Evolutionary conservation across 2,329 filamentous ascomycete species (phyloP).

Genomic region (Nothophoma quercina): DNA sequence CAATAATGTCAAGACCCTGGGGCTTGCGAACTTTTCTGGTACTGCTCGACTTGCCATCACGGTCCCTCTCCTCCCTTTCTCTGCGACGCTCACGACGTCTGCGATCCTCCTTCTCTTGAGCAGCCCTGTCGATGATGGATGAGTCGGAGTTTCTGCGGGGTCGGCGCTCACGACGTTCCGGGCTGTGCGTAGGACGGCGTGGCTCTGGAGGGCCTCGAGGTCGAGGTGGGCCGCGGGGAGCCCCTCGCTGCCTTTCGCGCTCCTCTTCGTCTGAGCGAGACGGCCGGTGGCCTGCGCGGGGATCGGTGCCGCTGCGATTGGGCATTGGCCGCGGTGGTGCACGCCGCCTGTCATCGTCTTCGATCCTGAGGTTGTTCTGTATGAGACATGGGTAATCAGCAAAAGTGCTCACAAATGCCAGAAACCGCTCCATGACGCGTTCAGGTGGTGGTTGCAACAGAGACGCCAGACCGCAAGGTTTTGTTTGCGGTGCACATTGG

Average conservation of each 20-base stretch:
- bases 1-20: constrained; percentile 81
- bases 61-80: constrained; percentile 57
- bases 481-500: constrained; percentile 13
- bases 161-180: constrained; percentile 52
- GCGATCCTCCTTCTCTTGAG: constrained; percentile 59
- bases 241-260: constrained; percentile 48
- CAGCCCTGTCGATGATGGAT: constrained; percentile 70
- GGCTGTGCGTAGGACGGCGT: constrained; percentile 46
- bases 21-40: constrained; percentile 50
- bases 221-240: constrained; percentile 40
- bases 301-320: constrained; percentile 58
- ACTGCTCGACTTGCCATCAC: constrained; percentile 48
- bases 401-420: constrained; percentile 49
- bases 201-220: constrained; percentile 50
- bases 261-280: constrained; percentile 71
- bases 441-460: neutral
- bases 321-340: constrained; percentile 43
- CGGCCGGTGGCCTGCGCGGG: constrained; percentile 64
- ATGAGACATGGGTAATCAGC: constrained; percentile 51
- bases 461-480: neutral
- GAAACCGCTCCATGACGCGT: constrained; percentile 50
- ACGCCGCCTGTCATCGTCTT: constrained; percentile 62
- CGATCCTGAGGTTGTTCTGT: constrained; percentile 73
- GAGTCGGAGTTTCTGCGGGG: constrained; percentile 81
- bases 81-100: constrained; percentile 59